These are phyloP conservation scores for Claviceps fusiformis DNA, from an alignment of 2,329 filamentous ascomycete species.

Conservation along the genomic window DNA sequence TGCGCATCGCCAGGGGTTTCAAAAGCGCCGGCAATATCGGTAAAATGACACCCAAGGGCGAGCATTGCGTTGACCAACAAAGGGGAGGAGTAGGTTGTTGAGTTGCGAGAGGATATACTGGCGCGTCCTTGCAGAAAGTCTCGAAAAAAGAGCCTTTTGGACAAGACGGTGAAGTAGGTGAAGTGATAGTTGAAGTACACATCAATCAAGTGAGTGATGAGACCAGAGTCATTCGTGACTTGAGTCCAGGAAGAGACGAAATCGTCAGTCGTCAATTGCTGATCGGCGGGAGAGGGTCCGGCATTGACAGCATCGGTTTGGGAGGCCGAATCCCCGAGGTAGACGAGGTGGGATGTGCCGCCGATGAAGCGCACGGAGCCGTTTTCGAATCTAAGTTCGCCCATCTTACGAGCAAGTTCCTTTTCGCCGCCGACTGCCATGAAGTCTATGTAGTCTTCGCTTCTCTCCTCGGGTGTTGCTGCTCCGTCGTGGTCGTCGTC, in stretches of 20 bases:
- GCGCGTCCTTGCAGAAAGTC: conserved; percentile 67
- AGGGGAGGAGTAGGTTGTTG: conserved; percentile 66
- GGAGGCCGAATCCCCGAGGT: conserved; percentile 41
- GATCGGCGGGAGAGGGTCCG: conserved; percentile 27
- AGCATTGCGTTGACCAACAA: conserved; percentile 89
- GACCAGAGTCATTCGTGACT: conserved; percentile 64
- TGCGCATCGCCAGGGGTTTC: conserved; percentile 58
- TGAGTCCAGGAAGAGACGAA: conserved; percentile 76
- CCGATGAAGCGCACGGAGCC: conserved; percentile 84
- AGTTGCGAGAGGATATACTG: conserved; percentile 34
- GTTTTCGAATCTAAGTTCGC: conserved; percentile 74
- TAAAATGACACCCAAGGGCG: conserved; percentile 87
- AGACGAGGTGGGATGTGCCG: conserved; percentile 86
- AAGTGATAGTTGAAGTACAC: conserved; percentile 99
- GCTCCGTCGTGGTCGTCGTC: not conserved
- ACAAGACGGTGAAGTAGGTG: conserved; percentile 84
- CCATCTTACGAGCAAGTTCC: conserved; percentile 85
- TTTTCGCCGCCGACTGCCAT: conserved; percentile 47
- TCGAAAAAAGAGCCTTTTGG: conserved; percentile 71
- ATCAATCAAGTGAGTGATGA: conserved; percentile 78
- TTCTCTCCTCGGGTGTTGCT: conserved; percentile 21
- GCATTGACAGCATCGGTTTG: conserved; percentile 20
- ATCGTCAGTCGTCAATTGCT: conserved; percentile 42
- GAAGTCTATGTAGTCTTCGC: conserved; percentile 26
- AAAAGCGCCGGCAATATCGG: conserved; percentile 58